phyloP scores from a whole-genome alignment of 2,329 filamentous ascomycete species.

The Claviceps monticola region DNA sequence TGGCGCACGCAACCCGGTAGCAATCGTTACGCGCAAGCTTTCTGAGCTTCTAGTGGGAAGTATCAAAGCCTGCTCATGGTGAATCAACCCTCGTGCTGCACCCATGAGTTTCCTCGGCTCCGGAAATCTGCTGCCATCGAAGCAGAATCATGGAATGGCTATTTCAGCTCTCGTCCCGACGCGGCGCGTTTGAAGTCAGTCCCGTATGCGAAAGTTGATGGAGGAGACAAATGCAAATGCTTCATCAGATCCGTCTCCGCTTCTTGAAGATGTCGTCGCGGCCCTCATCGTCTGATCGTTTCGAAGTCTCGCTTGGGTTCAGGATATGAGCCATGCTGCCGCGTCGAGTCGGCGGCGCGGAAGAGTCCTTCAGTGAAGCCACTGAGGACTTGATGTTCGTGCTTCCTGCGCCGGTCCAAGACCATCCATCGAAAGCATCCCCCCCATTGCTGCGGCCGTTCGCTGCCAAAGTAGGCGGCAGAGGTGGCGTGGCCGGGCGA shows the following conservation, averaged over 20 bases:
- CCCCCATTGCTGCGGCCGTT: constrained; percentile 25
- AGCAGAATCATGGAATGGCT: too few species aligned
- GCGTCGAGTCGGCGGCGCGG: constrained; percentile 40
- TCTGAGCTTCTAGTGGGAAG: background rate
- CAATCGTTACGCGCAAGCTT: background rate
- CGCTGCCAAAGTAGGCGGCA: constrained; percentile 25
- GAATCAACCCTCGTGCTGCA: background rate
- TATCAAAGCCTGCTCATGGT: background rate
- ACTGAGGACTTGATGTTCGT: constrained; percentile 36
- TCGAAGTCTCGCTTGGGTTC: constrained; percentile 44
- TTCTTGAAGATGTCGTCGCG: constrained; percentile 47
- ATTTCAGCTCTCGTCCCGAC: background rate
- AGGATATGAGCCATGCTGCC: constrained; percentile 51
- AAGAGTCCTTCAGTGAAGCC: constrained; percentile 33
- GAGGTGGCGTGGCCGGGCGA: constrained; percentile 39
- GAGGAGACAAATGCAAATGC: background rate
- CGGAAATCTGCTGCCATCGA: too few species aligned
- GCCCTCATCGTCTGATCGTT: constrained; percentile 39
- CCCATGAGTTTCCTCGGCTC: too few species aligned
- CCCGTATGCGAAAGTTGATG: background rate
- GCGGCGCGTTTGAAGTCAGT: background rate
- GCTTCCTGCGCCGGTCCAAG: constrained; percentile 36
- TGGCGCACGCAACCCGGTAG: background rate
- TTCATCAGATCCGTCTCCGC: constrained; percentile 42
- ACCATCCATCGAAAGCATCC: constrained; percentile 41